These are phyloP conservation scores for Cladosporium sp. DNA, from an alignment of 2,329 filamentous ascomycete genomes.

Conservation along the genomic window DNA sequence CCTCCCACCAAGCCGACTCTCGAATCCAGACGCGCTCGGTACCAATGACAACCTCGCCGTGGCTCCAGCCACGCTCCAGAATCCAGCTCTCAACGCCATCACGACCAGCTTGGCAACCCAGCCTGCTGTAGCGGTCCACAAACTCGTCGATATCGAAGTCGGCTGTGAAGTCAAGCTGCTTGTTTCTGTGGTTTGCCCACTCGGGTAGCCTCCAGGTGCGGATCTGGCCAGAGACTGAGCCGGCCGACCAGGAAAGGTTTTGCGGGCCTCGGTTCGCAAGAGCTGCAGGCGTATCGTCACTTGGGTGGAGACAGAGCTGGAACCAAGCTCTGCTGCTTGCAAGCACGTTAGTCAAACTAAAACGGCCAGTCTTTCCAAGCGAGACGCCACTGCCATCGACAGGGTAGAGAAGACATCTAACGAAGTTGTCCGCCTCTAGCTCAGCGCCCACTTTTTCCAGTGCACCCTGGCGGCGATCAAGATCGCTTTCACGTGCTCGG, in stretches of 20 bases:
- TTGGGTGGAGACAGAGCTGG: constrained; percentile 87
- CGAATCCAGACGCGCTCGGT: constrained; percentile 94
- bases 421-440: constrained; percentile 76
- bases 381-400: constrained; percentile 74
- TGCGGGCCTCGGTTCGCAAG: constrained; percentile 70
- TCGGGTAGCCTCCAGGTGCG: constrained; percentile 91
- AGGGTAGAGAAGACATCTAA: constrained; percentile 80
- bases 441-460: constrained; percentile 86
- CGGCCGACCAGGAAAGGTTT: constrained; percentile 89
- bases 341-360: constrained; percentile 73
- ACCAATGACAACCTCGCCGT: constrained; percentile 90
- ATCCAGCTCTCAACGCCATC: constrained; percentile 95
- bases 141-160: constrained; percentile 97
- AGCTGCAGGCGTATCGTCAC: constrained; percentile 76
- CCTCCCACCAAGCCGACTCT: constrained; percentile 95
- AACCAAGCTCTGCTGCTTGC: constrained; percentile 92
- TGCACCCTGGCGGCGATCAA: constrained; percentile 79
- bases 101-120: constrained; percentile 85
- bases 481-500: constrained; percentile 72
- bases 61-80: constrained; percentile 94
- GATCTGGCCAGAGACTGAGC: constrained; percentile 86
- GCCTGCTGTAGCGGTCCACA: constrained; percentile 71
- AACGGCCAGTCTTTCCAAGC: constrained; percentile 72
- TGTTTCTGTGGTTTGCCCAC: constrained; percentile 92
- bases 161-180: constrained; percentile 89